Evolutionary conservation across 495 filamentous ascomycete genomes (phyloP), one percentile per base, ranked within the genome.

Genomic region (Xylaria telfairii): DNA sequence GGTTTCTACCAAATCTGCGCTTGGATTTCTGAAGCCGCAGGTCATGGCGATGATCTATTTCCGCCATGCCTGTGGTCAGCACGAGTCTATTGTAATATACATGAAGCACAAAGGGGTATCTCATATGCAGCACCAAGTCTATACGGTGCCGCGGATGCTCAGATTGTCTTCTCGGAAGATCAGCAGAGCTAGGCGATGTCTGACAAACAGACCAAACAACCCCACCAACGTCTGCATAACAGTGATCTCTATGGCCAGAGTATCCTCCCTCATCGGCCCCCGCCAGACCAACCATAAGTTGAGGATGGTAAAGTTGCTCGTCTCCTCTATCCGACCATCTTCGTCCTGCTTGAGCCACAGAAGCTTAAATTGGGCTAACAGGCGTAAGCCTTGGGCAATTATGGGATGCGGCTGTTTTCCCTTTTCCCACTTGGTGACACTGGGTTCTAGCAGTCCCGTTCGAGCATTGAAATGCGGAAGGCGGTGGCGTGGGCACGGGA

Each of bases 251-350:
- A 89, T 82, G 13, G 93, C 92, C 19, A 98, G 84, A 46, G 88
- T 84, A 79, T 97, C 92, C 77, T 99, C 96, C 65, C 90, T 87
- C 89, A 95, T 90, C 0, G 96, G 96, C 1, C 96, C 96, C 81
- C 93, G 90, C 93, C 93, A 97, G 32, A 98, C 93, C 60, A 99
- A 81, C 96, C 95, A 99, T 53, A 99, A 86, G 76, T 99, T 99
- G 68, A 99, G 79, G 21, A 98, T 87, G 0, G 96, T 99, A 64
- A 99, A 84, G 74, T 99, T 99, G n/a, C 87, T 92, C 15, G 89
- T 95, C 78, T 96, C 92, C 7, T 88, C 82, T 73, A 98, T 92
- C 72, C 85, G 78, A 0, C 92, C 93, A 41, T 90, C 80, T 32
- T 87, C 83, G 71, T 96, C 88, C 46, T 83, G 72, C 73, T 86